Evolutionary conservation across 2,329 filamentous ascomycete genomes (phyloP).

Genomic region (Pseudophaeomoniella oleicola): DNA sequence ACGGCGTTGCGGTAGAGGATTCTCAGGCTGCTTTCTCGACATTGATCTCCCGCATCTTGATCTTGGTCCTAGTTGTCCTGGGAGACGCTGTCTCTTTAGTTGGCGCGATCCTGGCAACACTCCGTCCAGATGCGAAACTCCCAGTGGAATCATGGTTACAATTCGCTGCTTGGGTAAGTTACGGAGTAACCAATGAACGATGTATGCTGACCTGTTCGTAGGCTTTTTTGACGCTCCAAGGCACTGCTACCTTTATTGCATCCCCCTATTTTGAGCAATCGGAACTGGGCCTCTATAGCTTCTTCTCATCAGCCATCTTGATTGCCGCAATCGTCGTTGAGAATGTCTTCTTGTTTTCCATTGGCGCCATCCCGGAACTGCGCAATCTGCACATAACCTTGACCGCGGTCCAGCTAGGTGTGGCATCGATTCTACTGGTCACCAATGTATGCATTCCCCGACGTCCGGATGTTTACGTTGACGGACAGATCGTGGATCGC

Average conservation of each 20-base stretch:
- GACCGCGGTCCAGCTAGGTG: slow-evolving; percentile 11
- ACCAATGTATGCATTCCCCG: slow-evolving; percentile 46
- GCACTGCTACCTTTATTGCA: slow-evolving; percentile 8
- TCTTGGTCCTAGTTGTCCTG: slow-evolving; percentile 38
- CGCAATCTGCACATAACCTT: slow-evolving; percentile 8
- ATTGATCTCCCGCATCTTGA: slow-evolving; percentile 38
- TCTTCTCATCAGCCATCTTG: slow-evolving; percentile 8
- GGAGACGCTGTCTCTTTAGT: slow-evolving; percentile 44
- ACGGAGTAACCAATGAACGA: not conserved
- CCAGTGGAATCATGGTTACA: slow-evolving; percentile 46
- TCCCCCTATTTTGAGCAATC: slow-evolving; percentile 8
- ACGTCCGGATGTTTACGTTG: slow-evolving; percentile 50
- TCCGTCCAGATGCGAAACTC: slow-evolving; percentile 23
- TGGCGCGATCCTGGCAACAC: slow-evolving; percentile 38
- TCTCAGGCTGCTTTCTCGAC: slow-evolving; percentile 49
- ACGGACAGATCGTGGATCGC: slow-evolving; percentile 46
- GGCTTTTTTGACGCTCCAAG: slow-evolving; percentile 10
- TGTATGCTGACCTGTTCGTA: slow-evolving; percentile 4
- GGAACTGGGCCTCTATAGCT: slow-evolving; percentile 8
- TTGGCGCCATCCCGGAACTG: slow-evolving; percentile 5
- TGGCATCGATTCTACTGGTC: slow-evolving; percentile 28
- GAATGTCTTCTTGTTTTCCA: slow-evolving; percentile 9
- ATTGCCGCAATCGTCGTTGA: slow-evolving; percentile 10
- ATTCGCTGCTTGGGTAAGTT: slow-evolving; percentile 47
- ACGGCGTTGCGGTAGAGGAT: slow-evolving; percentile 53